Evolutionary conservation across 352 stramenopile genomes (phyloP), one percentile per base, ranked within the genome.

Genomic region (Phytophthora megakarya): DNA sequence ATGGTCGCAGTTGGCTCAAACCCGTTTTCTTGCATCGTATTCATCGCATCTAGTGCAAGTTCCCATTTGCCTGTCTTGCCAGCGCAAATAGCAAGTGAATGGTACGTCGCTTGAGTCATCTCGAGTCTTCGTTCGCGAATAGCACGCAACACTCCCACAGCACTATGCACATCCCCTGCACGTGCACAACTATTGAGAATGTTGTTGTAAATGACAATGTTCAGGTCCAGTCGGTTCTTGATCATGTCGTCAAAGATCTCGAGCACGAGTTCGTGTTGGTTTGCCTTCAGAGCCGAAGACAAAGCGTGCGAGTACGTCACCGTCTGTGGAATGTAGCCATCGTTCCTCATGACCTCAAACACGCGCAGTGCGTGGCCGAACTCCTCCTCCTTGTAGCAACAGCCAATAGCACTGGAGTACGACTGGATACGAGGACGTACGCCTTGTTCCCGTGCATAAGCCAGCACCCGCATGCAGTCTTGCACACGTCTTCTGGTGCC

Each of bases 241-340:
- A 95, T 71, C 81, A 95, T 90, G 51, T 95, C 86, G 65, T 93
- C 84, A 59, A 95, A 95, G 56, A 95, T 92, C 69, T 95, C 81
- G 33, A 95, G 82, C 69, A 95, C 86, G 18, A 95, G 73, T 60
- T 92, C 86, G 53, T 95, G 86, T 53, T 92, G 78, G 13, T 65
- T 61, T 9, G 80, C 73, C 67, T 95, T 95, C 13, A 91, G 72
- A n/a, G 84, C 86, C 3, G 84, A 83, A 38, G 86, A 92, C 45
- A 95, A 57, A n/a, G 84, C 82, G 52, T 86, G 86, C 45, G 86
- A 93, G 64, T 95, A 95, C 45, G 86, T 95, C 26, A 95, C 83
- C 15, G 62, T 73, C 63, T 89, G 81, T 5, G 86, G 84, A 38
- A 92, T 69, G 68, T 90, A 95, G 18, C 86, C 84, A 59, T 95